phyloP scores from a whole-genome alignment of 1,139 yeast genomes.

The Nakaseomyces sp. region DNA sequence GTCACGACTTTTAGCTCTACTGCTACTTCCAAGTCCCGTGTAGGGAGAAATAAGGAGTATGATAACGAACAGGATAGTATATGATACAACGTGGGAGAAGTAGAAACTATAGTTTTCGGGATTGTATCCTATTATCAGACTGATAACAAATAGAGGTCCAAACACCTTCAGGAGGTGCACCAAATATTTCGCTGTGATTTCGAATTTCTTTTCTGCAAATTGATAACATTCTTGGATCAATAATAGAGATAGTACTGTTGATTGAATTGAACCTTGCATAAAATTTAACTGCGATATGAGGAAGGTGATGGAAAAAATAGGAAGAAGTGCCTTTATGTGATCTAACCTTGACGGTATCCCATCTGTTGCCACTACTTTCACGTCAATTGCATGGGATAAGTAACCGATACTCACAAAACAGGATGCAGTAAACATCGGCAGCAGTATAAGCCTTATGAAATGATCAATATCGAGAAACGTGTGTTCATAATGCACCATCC shows the following conservation, averaged over 20 bases:
- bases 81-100: neutral
- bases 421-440: conserved; percentile 28
- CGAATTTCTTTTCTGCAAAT: neutral
- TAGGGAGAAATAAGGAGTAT: neutral
- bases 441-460: conserved; percentile 13
- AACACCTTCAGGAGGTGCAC: neutral
- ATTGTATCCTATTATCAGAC: neutral
- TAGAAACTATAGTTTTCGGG: neutral
- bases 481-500: neutral
- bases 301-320: conserved; percentile 16
- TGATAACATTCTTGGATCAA: conserved; percentile 5
- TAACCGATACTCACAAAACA: conserved; percentile 9
- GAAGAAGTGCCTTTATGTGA: conserved; percentile 10
- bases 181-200: neutral
- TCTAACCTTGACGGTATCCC: neutral
- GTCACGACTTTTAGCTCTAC: neutral
- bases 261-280: conserved; percentile 23
- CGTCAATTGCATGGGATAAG: neutral
- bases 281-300: conserved; percentile 17
- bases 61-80: neutral
- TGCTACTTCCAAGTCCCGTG: neutral
- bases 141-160: neutral
- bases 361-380: neutral
- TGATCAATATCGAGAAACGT: conserved; percentile 3
- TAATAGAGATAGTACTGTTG: conserved; percentile 22